These are phyloP conservation scores for Sordariomycetes sp. DNA, from an alignment of 2,329 filamentous ascomycete genomes.

Conservation along the genomic window DNA sequence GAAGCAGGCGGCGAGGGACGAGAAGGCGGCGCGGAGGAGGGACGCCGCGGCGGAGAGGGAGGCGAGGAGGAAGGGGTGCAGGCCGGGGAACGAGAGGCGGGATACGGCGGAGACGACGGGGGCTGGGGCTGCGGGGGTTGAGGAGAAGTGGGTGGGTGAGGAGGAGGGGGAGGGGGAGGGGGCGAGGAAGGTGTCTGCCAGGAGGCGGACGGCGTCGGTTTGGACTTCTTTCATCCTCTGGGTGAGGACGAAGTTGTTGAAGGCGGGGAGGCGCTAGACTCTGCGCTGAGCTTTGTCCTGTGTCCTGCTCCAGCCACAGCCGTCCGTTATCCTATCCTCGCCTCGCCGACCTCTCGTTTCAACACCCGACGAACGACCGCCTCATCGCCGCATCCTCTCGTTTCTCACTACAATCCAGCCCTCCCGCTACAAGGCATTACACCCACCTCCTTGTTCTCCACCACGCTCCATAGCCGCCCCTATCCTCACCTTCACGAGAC, in stretches of 20 bases:
- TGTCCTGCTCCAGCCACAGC: neutral
- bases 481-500: no score
- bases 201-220: conserved; percentile 48
- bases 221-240: conserved; percentile 56
- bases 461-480: no score
- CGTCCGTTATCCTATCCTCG: no score
- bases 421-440: no score
- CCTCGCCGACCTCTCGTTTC: no score
- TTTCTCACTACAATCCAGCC: no score
- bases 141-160: conserved; percentile 9
- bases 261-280: conserved; percentile 26
- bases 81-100: conserved; percentile 21
- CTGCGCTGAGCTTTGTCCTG: conserved; percentile 13
- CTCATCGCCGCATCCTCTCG: no score
- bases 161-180: conserved; percentile 27
- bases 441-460: no score
- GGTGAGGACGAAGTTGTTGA: conserved; percentile 43
- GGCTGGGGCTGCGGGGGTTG: neutral
- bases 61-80: conserved; percentile 37
- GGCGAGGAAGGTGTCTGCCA: conserved; percentile 33
- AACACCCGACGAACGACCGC: no score
- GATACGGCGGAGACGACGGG: conserved; percentile 11
- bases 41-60: conserved; percentile 50
- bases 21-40: conserved; percentile 48
- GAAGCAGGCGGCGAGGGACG: conserved; percentile 33